Evolutionary conservation across 495 filamentous ascomycete genomes (phyloP).

Genomic region (Alectoria sarmentosa): DNA sequence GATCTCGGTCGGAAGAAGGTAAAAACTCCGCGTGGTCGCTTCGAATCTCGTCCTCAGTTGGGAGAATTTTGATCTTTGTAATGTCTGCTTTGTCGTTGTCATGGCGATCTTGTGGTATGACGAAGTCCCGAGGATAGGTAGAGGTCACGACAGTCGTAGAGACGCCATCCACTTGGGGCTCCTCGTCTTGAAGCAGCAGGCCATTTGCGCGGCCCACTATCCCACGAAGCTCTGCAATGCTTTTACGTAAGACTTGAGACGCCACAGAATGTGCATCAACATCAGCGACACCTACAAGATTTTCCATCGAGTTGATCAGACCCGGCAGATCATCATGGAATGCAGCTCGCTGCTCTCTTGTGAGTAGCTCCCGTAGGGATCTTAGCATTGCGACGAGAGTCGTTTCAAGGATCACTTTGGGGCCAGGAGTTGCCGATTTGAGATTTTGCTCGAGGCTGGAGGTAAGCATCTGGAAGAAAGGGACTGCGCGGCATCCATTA

Average conservation of each 20-base stretch:
- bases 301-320: constrained; percentile 12
- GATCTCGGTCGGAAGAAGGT: constrained; percentile 43
- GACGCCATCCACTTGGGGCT: background rate
- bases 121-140: constrained; percentile 15
- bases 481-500: constrained; percentile 39
- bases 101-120: constrained; percentile 40
- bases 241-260: constrained; percentile 12
- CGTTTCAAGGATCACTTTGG: background rate
- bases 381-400: constrained; percentile 5
- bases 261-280: background rate
- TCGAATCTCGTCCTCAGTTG: constrained; percentile 54
- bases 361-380: constrained; percentile 10
- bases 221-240: constrained; percentile 11
- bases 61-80: constrained; percentile 52
- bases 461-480: constrained; percentile 33
- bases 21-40: constrained; percentile 50
- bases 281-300: background rate
- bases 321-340: constrained; percentile 13
- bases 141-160: constrained; percentile 14
- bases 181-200: background rate
- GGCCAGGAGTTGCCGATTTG: background rate
- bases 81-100: constrained; percentile 60
- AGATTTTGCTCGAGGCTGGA: constrained; percentile 12
- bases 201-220: constrained; percentile 13
- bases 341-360: constrained; percentile 10